Evolutionary conservation across 2,329 filamentous ascomycete genomes (phyloP).

Genomic region (Colletotrichum sp.): DNA sequence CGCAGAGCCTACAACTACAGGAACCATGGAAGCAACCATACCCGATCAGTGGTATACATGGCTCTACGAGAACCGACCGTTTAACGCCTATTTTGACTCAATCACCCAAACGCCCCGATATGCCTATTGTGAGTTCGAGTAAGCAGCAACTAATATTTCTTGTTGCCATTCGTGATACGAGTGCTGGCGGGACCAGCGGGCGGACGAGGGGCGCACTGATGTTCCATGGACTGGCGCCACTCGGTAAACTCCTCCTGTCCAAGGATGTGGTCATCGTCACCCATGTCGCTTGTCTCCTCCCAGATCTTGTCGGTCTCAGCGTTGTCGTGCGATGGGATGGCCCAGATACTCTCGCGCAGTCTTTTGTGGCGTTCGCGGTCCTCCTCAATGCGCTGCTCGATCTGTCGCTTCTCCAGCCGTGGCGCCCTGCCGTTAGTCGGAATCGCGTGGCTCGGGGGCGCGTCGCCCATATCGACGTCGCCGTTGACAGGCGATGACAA

Average conservation of each 20-base stretch:
- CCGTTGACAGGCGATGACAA: constrained; percentile 55
- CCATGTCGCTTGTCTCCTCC: constrained; percentile 86
- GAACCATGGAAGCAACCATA: neutral
- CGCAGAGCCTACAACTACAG: neutral
- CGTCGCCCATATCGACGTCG: constrained; percentile 44
- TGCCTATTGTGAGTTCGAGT: neutral
- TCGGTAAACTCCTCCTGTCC: constrained; percentile 74
- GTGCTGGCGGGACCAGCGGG: constrained; percentile 16
- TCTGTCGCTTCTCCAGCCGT: constrained; percentile 80
- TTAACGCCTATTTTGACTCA: neutral
- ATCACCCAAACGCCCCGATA: constrained; percentile 2
- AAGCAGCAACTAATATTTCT: neutral
- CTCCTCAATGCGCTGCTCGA: constrained; percentile 96
- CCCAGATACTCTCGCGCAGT: constrained; percentile 91
- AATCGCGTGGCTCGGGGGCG: constrained; percentile 46
- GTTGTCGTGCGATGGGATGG: constrained; percentile 69
- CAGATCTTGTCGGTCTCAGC: constrained; percentile 81
- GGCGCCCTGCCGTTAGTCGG: constrained; percentile 37
- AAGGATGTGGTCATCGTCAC: constrained; percentile 82
- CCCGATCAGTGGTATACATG: neutral
- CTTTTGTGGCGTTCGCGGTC: constrained; percentile 95
- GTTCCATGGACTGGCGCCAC: constrained; percentile 36
- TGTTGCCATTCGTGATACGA: constrained; percentile 12
- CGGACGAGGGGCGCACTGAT: constrained; percentile 16
- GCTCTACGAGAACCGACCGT: neutral